Evolutionary conservation across 1,284 basidiomycete species (phyloP), one percentile per base, ranked within the genome.

Genomic region (Tylopilus microsporus): DNA sequence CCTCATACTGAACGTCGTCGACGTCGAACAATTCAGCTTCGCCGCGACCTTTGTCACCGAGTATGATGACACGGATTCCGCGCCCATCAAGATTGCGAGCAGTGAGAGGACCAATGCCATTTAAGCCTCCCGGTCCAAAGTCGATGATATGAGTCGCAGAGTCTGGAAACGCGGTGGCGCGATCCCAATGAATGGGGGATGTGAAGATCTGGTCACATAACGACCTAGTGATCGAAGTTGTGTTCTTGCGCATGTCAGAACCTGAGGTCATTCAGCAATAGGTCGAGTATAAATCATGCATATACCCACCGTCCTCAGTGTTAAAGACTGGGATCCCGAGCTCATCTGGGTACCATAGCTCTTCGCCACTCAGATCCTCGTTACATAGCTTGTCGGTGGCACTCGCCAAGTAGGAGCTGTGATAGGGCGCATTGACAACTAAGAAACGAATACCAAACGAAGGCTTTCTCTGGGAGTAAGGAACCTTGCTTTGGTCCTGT

Each of bases 121-220:
- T 93, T 59, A 92, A 73, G 37, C 95, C 95, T 63, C 96, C 96
- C 1, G 96, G 93, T 59, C 96, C 97, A 70, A 99, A 98, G 76
- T 98, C 97, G 66, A 99, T 77, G 8, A 92, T 89, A 73, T 99
- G 96, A 5, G 96, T 98, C 0, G 94, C 93, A 11, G 87, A 82
- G 58, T 87, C 80, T 1, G 93, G 91, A 83, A 95, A 97, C 67
- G 87, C 79, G 41, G 91, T 94, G 5, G 94, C 94, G 71, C 88
- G 86, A 52, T 82, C 78, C 97, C 97, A 99, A 76, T 96, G 88
- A 66, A 99, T 95, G 21, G 91, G 92, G 53, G 82, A 82, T 6
- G 87, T 91, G 74, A 97, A 96, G 70, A 99, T 95, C 74, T 97
- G 95, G 65, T 94, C 91, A 73, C 88, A 93, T 34, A 98, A 81